Evolutionary conservation across 495 filamentous ascomycete species (phyloP), one percentile per base, ranked within the genome.

Genomic region (Amniculicola lignicola): DNA sequence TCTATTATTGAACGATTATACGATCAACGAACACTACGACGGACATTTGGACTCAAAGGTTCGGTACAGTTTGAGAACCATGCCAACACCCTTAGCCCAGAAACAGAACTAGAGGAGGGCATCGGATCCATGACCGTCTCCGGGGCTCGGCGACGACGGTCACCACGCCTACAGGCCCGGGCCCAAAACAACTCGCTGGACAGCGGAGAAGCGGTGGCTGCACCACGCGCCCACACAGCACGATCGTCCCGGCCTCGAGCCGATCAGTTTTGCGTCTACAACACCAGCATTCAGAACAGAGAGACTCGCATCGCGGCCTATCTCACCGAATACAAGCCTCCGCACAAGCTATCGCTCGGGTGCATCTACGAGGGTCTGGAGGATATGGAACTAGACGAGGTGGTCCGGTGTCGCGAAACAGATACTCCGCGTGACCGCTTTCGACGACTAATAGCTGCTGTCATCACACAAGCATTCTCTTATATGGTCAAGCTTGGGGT

Each of bases 211-310:
- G 18, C 36, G 21, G 54, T 38, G 23, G 55, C 48, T 9, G 21
- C 46, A 50, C 3, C 18, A 14, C 27, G 22, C 11, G 37, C 54
- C 36, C 10, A 25, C 3, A 24, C 43, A 36, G 24, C 28, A 43
- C 43, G 44, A 61, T 57, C 53, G 3, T 48, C 39, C 40, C 52
- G 52, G 29, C 59, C 62, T 49, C 46, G 52, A 1, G 59, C 62
- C 31, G 51, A 65, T 59, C 62, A 72, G 47, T 70, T 70, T 35
- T 70, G 66, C 48, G 57, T 67, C 31, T 72, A 72, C 60, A 62
- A 61, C 40, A 64, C 40, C 25, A 45, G 41, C 35, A 54, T 16
- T 15, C 49, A 62, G 11, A 57, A 47, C 27, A 51, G 51, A 49
- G 50, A 57, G 28, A 36, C 23, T 42, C 44, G 51, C 25, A 27